Evolutionary conservation across 352 stramenopile genomes (phyloP), one percentile per base, ranked within the genome.

Genomic region (Phytophthora cajani): DNA sequence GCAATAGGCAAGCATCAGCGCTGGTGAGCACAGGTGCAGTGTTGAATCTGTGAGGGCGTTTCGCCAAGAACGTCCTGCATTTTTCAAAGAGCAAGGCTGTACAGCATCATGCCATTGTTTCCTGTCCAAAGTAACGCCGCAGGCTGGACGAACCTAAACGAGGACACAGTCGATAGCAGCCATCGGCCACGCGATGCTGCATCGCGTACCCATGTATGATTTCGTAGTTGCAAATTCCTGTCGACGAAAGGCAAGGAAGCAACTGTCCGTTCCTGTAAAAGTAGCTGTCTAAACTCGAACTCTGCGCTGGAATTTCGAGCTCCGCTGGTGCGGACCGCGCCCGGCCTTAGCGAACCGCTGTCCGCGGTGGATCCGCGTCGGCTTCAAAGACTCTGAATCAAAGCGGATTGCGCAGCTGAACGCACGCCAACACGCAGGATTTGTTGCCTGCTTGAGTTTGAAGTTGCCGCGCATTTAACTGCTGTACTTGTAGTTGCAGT

Each of bases 371-470:
- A 42, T 42, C 36, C 14, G 36, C 2, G 10, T 42, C 36, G 11
- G 36, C 36, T 12, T 40, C 33, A 14, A 14, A 2, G 23, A 27
- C 23, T 27, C 23, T 27, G 23, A 27, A 27, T 27, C 23, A 27
- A 4, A 14, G 33, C 33, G 33, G 11, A 16, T 42, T 17, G 36
- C 36, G 36, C 42, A 49, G 42, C 42, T 23, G 42, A 23, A 49
- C n/a, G 16, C n/a, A 17, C 42, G 7, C 42, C 42, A 49, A 49
- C 42, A 49, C 42, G 42, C 42, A n/a, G n/a, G 6, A 69, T 69
- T 69, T 63, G 62, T 63, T 57, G 54, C 62, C 53, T 52, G 55
- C 62, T 4, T 14, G 25, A 19, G 49, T 56, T 71, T 71, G 55
- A 70, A 70, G 36, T 64, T 70, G 64, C 64, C 53, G n/a, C n/a